Base-by-base conservation (phyloP, 257 asterid genomes). In the Echites panduratus region DNA sequence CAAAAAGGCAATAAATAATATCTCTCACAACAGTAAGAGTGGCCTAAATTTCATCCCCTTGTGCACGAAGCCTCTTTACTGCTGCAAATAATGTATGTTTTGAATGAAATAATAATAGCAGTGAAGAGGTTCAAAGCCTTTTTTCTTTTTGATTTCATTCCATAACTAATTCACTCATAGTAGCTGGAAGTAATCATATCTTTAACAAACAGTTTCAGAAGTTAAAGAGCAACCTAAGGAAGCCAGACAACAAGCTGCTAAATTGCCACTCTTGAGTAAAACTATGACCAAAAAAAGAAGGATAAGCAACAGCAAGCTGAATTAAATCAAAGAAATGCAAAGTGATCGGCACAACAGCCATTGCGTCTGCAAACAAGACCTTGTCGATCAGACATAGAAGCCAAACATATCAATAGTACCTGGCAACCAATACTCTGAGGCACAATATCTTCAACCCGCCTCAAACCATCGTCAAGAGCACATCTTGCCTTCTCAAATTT, bases 401-500 rank as follows among this genome's bases (percentile, higher is more conserved):
- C 11, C 72, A 79, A 62, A 73, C 22, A n/a, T 24, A 47, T 35
- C 48, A 47, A 13, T 41, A 22, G 70, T 79, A 95, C 99, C 99
- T 90, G 99, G 79, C 80, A 80, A 77, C 97, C 93, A 76, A 92
- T 95, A 79, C 89, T 70, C 82, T 87, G 95, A 41, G 96, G 91
- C 74, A 95, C 99, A 77, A 95, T 89, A 79, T 92, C 97, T 85
- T 92, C 97, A 72, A 95, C 99, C 47, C 96, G 91, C 75, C 76
- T 86, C 76, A 95, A 85, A 81, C 98, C 84, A 82, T 90, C 97
- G 82, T 84, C 89, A 68, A 95, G 87, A 66, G 99, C 94, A 82
- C 88, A 82, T 84, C 96, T 88, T 76, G 99, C 96, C 82, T 87
- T 92, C 87, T 90, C 96, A 85, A 95, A 92, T 78, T 95, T 95